Evolutionary conservation across 495 filamentous ascomycete genomes (phyloP).

Genomic region (Xylaria nigripes): DNA sequence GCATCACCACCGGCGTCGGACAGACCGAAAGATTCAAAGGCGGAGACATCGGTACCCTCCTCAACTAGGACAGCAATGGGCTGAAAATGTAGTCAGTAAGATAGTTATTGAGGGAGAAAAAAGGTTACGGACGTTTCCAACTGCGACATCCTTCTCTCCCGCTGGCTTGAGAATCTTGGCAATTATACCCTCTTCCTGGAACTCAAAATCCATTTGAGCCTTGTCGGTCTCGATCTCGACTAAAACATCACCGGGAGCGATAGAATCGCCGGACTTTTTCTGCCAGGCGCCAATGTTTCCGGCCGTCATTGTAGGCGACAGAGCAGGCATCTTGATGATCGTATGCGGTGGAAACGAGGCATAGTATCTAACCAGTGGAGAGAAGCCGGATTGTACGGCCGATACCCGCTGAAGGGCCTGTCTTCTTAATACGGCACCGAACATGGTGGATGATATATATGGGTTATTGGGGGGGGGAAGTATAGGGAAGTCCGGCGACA

Average conservation of each 20-base stretch:
- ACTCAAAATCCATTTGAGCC: conserved; percentile 99
- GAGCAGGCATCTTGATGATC: conserved; percentile 92
- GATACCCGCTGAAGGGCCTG: conserved; percentile 42
- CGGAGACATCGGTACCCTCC: conserved; percentile 72
- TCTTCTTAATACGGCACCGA: conserved; percentile 46
- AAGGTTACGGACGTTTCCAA: conserved; percentile 73
- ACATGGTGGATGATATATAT: conserved; percentile 35
- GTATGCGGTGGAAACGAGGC: conserved; percentile 81
- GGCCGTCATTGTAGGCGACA: conserved; percentile 94
- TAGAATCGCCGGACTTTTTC: conserved; percentile 85
- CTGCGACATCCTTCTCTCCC: conserved; percentile 89
- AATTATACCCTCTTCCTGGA: conserved; percentile 93
- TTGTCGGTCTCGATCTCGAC: conserved; percentile 99
- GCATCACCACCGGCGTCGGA: conserved; percentile 87
- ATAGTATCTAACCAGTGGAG: conserved; percentile 49
- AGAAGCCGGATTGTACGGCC: conserved; percentile 33
- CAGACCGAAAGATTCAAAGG: conserved; percentile 81
- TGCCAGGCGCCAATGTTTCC: conserved; percentile 98
- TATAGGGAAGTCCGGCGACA: conserved; percentile 13
- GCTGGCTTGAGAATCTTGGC: conserved; percentile 92
- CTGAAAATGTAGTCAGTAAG: conserved; percentile 45
- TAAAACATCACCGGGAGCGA: conserved; percentile 90
- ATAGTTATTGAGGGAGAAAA: conserved; percentile 15
- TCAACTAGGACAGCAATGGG: conserved; percentile 95
- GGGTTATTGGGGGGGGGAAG: neutral